Conservation (phyloP, 208 protist species). For the Acanthamoeba royreba region DNA sequence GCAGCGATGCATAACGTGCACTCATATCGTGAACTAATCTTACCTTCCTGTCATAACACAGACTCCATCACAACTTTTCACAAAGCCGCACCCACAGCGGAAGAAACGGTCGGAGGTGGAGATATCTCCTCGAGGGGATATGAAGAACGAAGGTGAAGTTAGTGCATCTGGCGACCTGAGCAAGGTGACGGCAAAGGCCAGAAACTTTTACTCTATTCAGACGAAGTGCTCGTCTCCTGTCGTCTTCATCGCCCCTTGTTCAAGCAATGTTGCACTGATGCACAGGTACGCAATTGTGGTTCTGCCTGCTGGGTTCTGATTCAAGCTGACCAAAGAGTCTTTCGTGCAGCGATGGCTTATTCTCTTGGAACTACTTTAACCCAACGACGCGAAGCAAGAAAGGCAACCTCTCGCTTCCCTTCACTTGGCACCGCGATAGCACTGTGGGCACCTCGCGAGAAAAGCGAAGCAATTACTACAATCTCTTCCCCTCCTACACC, state of each 20-base stretch:
- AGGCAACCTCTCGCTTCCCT: background rate
- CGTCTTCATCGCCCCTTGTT: background rate
- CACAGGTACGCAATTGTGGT: too few species aligned
- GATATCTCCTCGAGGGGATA: background rate
- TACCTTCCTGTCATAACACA: conserved; percentile 54
- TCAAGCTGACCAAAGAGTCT: background rate
- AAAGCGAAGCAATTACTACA: conserved; percentile 26
- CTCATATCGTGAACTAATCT: background rate
- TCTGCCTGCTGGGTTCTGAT: background rate
- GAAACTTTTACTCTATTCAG: conserved; percentile 24
- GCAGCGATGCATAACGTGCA: background rate
- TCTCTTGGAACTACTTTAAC: conserved; percentile 37
- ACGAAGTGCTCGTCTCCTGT: conserved; percentile 16
- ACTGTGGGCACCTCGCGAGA: conserved; percentile 13
- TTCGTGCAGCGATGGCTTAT: background rate
- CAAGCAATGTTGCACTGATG: conserved; percentile 17
- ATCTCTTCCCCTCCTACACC: conserved; percentile 20
- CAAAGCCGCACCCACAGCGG: conserved; percentile 65
- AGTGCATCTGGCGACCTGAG: background rate
- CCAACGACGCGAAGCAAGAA: background rate
- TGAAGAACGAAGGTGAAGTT: background rate
- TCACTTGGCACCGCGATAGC: conserved; percentile 26
- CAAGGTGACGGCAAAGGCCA: background rate
- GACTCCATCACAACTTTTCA: conserved; percentile 62
- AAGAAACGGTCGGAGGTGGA: background rate